Evolutionary conservation across 2,329 filamentous ascomycete species (phyloP).

Genomic region (Nigrograna mackinnonii): DNA sequence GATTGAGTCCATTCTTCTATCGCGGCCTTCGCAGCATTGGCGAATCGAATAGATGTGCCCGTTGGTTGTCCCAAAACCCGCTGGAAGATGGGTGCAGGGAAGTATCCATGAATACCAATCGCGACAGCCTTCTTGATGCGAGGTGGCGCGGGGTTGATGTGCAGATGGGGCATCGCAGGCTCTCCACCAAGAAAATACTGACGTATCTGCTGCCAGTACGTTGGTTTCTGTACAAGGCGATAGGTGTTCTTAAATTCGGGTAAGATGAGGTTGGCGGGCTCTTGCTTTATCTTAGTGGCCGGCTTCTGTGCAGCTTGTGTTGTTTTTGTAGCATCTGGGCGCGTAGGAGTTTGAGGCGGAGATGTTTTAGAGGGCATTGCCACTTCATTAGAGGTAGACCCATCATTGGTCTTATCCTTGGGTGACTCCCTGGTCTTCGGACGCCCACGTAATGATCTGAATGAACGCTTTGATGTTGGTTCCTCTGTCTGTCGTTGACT

Average conservation of each 20-base stretch:
- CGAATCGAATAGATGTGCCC: slow-evolving; percentile 91
- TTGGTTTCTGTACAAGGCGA: slow-evolving; percentile 47
- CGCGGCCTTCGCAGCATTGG: slow-evolving; percentile 80
- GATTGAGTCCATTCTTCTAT: slow-evolving; percentile 81
- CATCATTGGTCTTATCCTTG: slow-evolving; percentile 23
- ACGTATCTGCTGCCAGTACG: slow-evolving; percentile 49
- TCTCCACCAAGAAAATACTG: slow-evolving; percentile 49
- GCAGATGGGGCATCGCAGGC: slow-evolving; percentile 68
- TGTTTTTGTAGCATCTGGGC: slow-evolving; percentile 24
- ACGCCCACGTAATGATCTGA: slow-evolving; percentile 34
- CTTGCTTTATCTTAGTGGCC: slow-evolving; percentile 25
- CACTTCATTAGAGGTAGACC: slow-evolving; percentile 38
- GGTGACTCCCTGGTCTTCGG: slow-evolving; percentile 24
- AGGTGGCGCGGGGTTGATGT: slow-evolving; percentile 67
- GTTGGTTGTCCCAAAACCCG: slow-evolving; percentile 93
- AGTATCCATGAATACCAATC: slow-evolving; percentile 93
- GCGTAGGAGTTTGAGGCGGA: slow-evolving; percentile 27
- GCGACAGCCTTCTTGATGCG: slow-evolving; percentile 84
- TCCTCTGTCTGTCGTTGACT: too few relatives aligned
- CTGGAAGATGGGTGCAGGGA: slow-evolving; percentile 84
- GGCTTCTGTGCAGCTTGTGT: slow-evolving; percentile 31
- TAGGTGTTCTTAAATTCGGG: slow-evolving; percentile 74
- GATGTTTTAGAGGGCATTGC: slow-evolving; percentile 31
- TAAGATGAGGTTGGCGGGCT: slow-evolving; percentile 65
- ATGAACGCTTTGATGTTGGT: slow-evolving; percentile 27